Percentiles rank a stretch among this genome's conserved stretches.
Evolutionary conservation across 2,329 filamentous ascomycete genomes (phyloP).

Genomic region (Claviceps citrina): DNA sequence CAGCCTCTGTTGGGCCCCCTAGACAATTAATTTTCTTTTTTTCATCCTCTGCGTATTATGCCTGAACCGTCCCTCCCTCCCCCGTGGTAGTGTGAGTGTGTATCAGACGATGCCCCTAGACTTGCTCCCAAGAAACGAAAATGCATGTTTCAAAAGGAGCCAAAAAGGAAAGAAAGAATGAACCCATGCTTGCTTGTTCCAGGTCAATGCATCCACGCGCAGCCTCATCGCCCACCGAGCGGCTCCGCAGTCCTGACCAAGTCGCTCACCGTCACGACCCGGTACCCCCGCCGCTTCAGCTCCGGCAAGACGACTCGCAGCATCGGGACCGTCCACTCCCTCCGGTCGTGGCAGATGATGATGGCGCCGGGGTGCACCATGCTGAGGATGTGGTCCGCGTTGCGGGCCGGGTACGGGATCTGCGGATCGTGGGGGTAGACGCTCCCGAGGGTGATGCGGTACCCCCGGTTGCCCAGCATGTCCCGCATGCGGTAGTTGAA

Average conservation of each 20-base stretch:
- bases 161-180: background rate
- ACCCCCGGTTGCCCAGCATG: constrained; percentile 44
- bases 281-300: constrained; percentile 53
- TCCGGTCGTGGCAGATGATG: constrained; percentile 72
- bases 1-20: too few relatives aligned
- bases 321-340: constrained; percentile 75
- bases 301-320: constrained; percentile 56
- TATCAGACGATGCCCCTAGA: too few relatives aligned
- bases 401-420: constrained; percentile 51
- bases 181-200: too few relatives aligned
- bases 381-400: constrained; percentile 65
- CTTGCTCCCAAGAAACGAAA: too few relatives aligned
- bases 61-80: too few relatives aligned
- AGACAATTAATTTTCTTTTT: too few relatives aligned
- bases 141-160: too few relatives aligned
- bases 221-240: constrained; percentile 11
- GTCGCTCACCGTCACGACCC: constrained; percentile 54
- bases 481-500: constrained; percentile 58
- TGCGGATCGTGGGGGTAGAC: constrained; percentile 90
- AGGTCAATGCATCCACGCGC: too few relatives aligned
- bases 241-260: constrained; percentile 33
- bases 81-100: too few relatives aligned
- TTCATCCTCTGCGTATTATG: too few relatives aligned
- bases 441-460: constrained; percentile 61
- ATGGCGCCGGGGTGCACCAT: constrained; percentile 64